These are phyloP conservation scores for Claviceps sp. DNA, from an alignment of 2,329 filamentous ascomycete genomes.

Conservation along the genomic window DNA sequence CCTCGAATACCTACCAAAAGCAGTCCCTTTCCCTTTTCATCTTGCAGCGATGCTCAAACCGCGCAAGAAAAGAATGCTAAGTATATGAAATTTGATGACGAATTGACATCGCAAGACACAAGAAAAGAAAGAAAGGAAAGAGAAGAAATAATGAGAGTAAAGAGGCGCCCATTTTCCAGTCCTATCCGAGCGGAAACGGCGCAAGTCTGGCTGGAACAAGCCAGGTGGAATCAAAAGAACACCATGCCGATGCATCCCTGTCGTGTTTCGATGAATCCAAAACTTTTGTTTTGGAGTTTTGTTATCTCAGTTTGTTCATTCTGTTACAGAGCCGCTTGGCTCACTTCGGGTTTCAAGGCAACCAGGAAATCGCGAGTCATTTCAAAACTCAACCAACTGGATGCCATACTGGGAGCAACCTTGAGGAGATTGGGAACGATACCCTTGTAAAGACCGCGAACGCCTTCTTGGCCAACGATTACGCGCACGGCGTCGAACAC, in stretches of 20 bases:
- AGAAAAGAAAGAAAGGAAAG: not conserved
- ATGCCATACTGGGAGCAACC: conserved; percentile 96
- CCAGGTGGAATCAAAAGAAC: not conserved
- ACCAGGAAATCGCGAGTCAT: conserved; percentile 79
- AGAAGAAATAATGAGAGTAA: not conserved
- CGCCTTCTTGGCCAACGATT: conserved; percentile 73
- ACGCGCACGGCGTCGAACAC: conserved; percentile 70
- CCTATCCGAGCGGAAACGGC: not conserved
- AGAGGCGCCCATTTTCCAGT: not conserved
- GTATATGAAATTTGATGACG: conserved; percentile 1
- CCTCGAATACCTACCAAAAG: not conserved
- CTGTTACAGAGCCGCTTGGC: conserved; percentile 14
- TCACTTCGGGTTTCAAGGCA: conserved; percentile 35
- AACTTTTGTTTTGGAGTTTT: not conserved
- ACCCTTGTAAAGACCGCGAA: conserved; percentile 84
- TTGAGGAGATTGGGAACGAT: conserved; percentile 92
- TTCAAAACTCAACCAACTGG: conserved; percentile 96
- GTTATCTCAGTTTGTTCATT: conserved; percentile 4
- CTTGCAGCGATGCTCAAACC: conserved; percentile 5
- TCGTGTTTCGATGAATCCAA: not conserved
- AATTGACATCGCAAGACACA: not conserved
- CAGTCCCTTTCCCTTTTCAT: not conserved
- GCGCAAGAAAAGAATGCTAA: conserved; percentile 5
- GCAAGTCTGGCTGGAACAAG: not conserved
- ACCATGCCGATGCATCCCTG: conserved; percentile 1